These are phyloP conservation scores for Letharia lupina DNA, from an alignment of 495 filamentous ascomycete genomes.

Conservation along the genomic window DNA sequence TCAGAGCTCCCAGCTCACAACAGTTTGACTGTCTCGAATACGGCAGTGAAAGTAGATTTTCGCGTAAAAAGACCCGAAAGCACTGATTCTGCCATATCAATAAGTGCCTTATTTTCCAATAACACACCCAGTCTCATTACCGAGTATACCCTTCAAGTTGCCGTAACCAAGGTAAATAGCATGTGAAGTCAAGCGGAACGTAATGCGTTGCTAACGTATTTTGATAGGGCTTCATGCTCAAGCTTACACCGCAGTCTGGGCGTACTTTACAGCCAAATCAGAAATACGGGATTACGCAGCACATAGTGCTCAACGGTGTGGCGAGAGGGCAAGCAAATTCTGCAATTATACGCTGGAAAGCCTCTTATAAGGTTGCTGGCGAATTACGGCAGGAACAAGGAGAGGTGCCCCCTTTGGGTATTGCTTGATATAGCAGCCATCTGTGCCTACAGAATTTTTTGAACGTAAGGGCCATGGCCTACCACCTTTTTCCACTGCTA, in stretches of 20 bases:
- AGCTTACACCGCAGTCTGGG: constrained; percentile 75
- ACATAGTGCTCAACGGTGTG: constrained; percentile 68
- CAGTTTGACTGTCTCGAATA: constrained; percentile 52
- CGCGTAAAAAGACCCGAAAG: constrained; percentile 36
- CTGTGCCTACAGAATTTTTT: constrained; percentile 10
- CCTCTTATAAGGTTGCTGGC: constrained; percentile 62
- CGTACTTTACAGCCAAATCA: constrained; percentile 66
- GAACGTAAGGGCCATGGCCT: background rate
- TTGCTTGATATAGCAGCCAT: constrained; percentile 41
- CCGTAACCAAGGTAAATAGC: constrained; percentile 74
- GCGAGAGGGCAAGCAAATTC: constrained; percentile 59
- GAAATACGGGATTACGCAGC: constrained; percentile 70
- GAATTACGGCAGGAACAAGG: constrained; percentile 72
- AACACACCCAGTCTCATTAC: constrained; percentile 58
- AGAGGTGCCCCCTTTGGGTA: constrained; percentile 75
- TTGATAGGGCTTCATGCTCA: constrained; percentile 63
- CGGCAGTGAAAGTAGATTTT: constrained; percentile 47
- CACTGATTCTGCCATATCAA: constrained; percentile 38
- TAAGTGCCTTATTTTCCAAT: constrained; percentile 68
- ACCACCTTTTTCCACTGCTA: background rate
- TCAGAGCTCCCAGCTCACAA: constrained; percentile 46
- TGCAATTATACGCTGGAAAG: constrained; percentile 85
- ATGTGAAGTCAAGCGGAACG: constrained; percentile 7
- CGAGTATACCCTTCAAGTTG: constrained; percentile 82
- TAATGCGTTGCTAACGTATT: constrained; percentile 10